Percentiles rank a stretch among this genome's conserved stretches.
phyloP scores from a whole-genome alignment of 192 early-diverging fungal genomes.

The Paraglomus occultum region DNA sequence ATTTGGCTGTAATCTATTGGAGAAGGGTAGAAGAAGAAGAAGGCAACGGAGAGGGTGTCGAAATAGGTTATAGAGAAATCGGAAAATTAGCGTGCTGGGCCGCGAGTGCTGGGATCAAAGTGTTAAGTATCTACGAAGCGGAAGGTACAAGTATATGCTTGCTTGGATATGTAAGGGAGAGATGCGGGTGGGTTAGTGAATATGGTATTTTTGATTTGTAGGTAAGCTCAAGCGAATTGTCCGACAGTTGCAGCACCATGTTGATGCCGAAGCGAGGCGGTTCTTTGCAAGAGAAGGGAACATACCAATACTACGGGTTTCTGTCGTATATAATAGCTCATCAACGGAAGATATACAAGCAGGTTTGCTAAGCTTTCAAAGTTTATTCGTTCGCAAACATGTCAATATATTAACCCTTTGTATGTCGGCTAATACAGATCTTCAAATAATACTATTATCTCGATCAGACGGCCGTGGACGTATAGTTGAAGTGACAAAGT shows the following conservation, averaged over 20 bases:
- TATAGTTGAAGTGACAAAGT: constrained; percentile 12
- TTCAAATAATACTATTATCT: constrained; percentile 23
- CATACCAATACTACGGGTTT: constrained; percentile 6
- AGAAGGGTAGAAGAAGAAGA: not conserved
- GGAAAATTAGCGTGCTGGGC: constrained; percentile 23
- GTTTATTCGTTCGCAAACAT: no score
- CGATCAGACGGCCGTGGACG: constrained; percentile 14
- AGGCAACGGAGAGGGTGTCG: not conserved
- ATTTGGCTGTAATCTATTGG: constrained; percentile 26
- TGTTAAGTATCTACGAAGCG: constrained; percentile 23
- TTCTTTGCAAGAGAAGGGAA: constrained; percentile 13
- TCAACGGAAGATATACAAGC: no score
- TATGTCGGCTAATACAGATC: not conserved
- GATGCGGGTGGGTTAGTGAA: not conserved
- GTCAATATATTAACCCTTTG: no score
- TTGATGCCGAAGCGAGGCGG: not conserved
- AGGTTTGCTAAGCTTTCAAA: no score
- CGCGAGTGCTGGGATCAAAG: constrained; percentile 20
- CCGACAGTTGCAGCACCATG: constrained; percentile 13
- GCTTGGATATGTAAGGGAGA: no score
- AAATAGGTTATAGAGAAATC: constrained; percentile 8
- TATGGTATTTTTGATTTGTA: not conserved
- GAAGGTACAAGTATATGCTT: constrained; percentile 9
- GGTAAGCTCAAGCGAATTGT: constrained; percentile 2
- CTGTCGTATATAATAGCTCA: not conserved